A percentile compares a stretch with the other conserved stretches of the same genome.
Evolutionary conservation across 2,329 filamentous ascomycete species (phyloP).

Genomic region (Fusarium coicis): DNA sequence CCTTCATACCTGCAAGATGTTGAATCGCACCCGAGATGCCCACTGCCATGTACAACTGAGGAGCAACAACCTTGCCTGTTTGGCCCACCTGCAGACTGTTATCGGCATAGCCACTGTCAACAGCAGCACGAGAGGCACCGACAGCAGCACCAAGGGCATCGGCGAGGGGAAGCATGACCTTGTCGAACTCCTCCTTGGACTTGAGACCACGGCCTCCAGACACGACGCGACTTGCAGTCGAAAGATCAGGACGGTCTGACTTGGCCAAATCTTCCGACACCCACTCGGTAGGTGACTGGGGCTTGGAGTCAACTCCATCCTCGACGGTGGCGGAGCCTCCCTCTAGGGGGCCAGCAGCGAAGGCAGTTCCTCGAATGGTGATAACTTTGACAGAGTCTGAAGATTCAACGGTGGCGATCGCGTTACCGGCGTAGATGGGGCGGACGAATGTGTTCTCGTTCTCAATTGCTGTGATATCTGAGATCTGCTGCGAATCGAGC

Average conservation of each 20-base stretch:
- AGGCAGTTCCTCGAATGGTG: constrained; percentile 93
- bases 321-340: constrained; percentile 81
- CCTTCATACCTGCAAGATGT: constrained; percentile 99
- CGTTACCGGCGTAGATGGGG: constrained; percentile 97
- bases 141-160: constrained; percentile 95
- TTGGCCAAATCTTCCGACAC: constrained; percentile 92
- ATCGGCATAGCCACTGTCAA: constrained; percentile 97
- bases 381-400: constrained; percentile 86
- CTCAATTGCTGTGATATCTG: constrained; percentile 88
- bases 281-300: constrained; percentile 81
- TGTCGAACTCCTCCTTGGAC: constrained; percentile 98
- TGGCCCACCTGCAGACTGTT: constrained; percentile 98
- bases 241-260: constrained; percentile 92
- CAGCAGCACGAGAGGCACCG: constrained; percentile 91
- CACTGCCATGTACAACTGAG: constrained; percentile 92
- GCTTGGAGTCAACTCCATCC: constrained; percentile 86
- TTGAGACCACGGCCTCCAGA: constrained; percentile 95
- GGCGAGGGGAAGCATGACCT: constrained; percentile 88
- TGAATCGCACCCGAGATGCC: constrained; percentile 98
- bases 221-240: constrained; percentile 88
- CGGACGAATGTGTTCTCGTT: constrained; percentile 94
- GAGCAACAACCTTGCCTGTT: constrained; percentile 98
- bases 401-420: constrained; percentile 94
- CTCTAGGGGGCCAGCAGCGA: constrained; percentile 77
- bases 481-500: constrained; percentile 91